Percentiles rank a stretch among this genome's conserved stretches.
phyloP scores from a whole-genome alignment of 2,329 filamentous ascomycete species.

The Cladosporium sp. region DNA sequence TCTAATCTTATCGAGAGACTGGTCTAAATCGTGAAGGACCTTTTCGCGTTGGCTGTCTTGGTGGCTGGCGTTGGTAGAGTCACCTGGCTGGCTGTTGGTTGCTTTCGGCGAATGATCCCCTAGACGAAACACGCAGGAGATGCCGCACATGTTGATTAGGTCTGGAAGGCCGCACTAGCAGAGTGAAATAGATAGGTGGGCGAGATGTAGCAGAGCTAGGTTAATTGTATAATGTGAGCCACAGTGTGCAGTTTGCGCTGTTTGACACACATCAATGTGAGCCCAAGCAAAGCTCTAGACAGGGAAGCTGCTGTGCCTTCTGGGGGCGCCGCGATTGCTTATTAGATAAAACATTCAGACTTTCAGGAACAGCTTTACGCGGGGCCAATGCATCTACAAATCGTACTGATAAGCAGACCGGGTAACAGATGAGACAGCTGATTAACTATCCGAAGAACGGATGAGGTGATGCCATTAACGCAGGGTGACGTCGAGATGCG shows the following conservation, averaged over 20 bases:
- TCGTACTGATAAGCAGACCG: slow-evolving; percentile 5
- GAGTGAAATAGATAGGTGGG: not conserved
- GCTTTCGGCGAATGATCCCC: slow-evolving; percentile 1
- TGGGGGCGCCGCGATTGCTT: too few relatives aligned
- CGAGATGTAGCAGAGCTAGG: too few relatives aligned
- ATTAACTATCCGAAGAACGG: not conserved
- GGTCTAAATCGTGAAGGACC: slow-evolving; percentile 22
- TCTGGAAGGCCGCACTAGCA: not conserved
- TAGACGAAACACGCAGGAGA: slow-evolving; percentile 23
- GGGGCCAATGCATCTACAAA: not conserved
- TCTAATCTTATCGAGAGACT: slow-evolving; percentile 35
- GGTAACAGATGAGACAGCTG: not conserved
- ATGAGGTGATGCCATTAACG: slow-evolving; percentile 6
- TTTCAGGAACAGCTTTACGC: not conserved
- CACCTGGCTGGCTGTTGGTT: slow-evolving; percentile 13
- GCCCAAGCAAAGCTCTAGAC: too few relatives aligned
- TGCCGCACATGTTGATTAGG: slow-evolving; percentile 25
- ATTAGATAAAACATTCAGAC: too few relatives aligned
- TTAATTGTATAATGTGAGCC: too few relatives aligned
- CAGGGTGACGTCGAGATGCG: slow-evolving; percentile 8
- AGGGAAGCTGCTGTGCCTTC: too few relatives aligned
- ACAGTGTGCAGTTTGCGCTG: too few relatives aligned
- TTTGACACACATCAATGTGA: too few relatives aligned
- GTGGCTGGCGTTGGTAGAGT: slow-evolving; percentile 12
- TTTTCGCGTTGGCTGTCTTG: slow-evolving; percentile 12